Conservation (phyloP, 2,329 filamentous ascomycete species). For the Diplocarpon mali region DNA sequence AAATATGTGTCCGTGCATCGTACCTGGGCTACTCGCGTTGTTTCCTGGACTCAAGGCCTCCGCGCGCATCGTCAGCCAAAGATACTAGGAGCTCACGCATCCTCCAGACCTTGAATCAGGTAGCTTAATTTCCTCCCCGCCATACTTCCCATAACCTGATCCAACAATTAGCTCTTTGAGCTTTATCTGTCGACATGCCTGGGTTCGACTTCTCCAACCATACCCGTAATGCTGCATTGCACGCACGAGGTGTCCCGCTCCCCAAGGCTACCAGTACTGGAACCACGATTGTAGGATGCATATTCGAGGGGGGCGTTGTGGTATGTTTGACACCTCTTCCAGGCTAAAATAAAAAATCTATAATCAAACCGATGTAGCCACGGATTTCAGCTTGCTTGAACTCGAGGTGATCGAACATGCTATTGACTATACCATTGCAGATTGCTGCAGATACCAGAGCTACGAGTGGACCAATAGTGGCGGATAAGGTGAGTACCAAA, state of each 20-base stretch:
- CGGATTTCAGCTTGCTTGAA: not conserved
- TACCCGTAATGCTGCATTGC: constrained; percentile 95
- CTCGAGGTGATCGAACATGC: constrained; percentile 1
- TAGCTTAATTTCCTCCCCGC: not conserved
- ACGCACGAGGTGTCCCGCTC: constrained; percentile 84
- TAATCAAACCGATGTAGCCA: not conserved
- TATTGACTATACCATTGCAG: constrained; percentile 32
- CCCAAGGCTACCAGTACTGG: constrained; percentile 98
- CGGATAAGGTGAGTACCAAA: constrained; percentile 65
- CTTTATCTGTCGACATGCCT: constrained; percentile 53
- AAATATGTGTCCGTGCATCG: not conserved
- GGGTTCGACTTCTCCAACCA: constrained; percentile 99
- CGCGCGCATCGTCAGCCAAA: constrained; percentile 1
- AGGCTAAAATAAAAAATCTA: not conserved
- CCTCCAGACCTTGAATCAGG: not conserved
- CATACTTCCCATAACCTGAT: not conserved
- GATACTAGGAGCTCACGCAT: not conserved
- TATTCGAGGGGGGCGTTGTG: constrained; percentile 93
- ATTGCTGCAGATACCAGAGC: constrained; percentile 98
- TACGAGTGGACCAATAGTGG: constrained; percentile 93
- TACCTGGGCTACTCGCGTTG: not conserved
- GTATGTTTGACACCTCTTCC: constrained; percentile 37
- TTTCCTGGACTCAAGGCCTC: constrained; percentile 1
- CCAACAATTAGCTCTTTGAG: constrained; percentile 10
- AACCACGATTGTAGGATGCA: constrained; percentile 96